These are phyloP conservation scores for Penicillium subrubescens DNA, from an alignment of 495 filamentous ascomycete species.

Conservation along the genomic window DNA sequence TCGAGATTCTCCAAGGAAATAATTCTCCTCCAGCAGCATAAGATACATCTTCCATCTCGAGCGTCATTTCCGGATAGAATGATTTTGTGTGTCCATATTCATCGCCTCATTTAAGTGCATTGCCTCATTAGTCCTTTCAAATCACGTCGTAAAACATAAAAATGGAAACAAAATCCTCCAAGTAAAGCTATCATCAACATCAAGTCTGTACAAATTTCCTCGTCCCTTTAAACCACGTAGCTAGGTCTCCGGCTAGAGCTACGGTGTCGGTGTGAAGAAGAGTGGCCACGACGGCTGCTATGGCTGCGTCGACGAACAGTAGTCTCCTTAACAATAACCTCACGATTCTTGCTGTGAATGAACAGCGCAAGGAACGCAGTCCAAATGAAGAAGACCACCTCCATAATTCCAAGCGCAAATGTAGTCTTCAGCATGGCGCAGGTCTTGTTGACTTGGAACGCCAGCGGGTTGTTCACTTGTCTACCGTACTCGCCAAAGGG, in stretches of 20 bases:
- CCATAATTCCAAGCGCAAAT: conserved; percentile 89
- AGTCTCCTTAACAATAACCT: conserved; percentile 47
- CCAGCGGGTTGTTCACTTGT: conserved; percentile 39
- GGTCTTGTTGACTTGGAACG: conserved; percentile 64
- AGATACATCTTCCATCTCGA: neutral
- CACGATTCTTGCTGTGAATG: conserved; percentile 47
- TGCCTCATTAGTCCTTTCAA: conserved; percentile 15
- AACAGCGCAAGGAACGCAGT: conserved; percentile 64
- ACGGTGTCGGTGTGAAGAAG: conserved; percentile 34
- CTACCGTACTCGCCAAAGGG: conserved; percentile 55
- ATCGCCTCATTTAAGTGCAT: neutral
- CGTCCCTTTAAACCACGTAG: conserved; percentile 38
- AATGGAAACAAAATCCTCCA: neutral
- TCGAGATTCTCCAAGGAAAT: neutral
- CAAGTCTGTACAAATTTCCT: neutral
- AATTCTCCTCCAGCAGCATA: neutral
- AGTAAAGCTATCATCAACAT: neutral
- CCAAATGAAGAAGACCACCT: conserved; percentile 77
- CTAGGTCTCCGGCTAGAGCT: conserved; percentile 39
- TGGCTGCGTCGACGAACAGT: conserved; percentile 47
- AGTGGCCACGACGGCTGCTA: conserved; percentile 39
- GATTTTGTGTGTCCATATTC: neutral
- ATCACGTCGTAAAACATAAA: conserved; percentile 13
- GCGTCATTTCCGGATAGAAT: neutral
- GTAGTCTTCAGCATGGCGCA: conserved; percentile 88